Evolutionary conservation across 164 flowering plant genomes (phyloP).

Genomic region (Magnolia changhungtana): DNA sequence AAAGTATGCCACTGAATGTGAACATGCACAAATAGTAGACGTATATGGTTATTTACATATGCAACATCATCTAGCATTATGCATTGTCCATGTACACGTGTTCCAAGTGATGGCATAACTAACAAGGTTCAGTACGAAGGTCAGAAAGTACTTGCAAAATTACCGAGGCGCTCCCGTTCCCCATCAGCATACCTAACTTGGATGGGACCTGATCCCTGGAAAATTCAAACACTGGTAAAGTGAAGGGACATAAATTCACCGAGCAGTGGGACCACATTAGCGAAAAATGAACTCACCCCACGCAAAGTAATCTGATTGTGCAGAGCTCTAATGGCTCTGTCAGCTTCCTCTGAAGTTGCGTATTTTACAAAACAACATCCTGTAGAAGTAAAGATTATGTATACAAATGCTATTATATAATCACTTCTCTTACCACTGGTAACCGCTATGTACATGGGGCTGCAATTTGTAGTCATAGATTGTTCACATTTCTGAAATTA

Average conservation of each 20-base stretch:
- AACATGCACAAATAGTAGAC: too few relatives aligned
- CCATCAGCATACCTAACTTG: conserved; percentile 99
- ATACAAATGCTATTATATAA: conserved; percentile 21
- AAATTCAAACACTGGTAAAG: conserved; percentile 13
- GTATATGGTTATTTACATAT: too few relatives aligned
- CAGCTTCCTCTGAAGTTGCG: conserved; percentile 90
- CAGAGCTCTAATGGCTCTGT: conserved; percentile 82
- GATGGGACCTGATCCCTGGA: conserved; percentile 84
- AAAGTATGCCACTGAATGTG: too few relatives aligned
- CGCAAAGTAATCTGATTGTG: conserved; percentile 89
- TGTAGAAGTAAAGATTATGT: conserved; percentile 46
- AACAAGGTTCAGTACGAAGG: not conserved
- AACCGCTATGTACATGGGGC: not conserved
- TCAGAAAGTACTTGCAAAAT: conserved; percentile 13
- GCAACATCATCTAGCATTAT: too few relatives aligned
- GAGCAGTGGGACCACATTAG: conserved; percentile 6
- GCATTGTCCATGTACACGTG: too few relatives aligned
- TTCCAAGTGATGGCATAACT: not conserved
- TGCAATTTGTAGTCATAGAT: not conserved
- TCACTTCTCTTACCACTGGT: conserved; percentile 8
- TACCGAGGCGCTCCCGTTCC: conserved; percentile 94
- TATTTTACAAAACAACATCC: conserved; percentile 98
- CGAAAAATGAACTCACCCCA: conserved; percentile 57
- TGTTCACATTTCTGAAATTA: not conserved
- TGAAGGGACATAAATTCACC: not conserved